Evolutionary conservation across 2,329 filamentous ascomycete genomes (phyloP).

Genomic region (Beauveria sp.): DNA sequence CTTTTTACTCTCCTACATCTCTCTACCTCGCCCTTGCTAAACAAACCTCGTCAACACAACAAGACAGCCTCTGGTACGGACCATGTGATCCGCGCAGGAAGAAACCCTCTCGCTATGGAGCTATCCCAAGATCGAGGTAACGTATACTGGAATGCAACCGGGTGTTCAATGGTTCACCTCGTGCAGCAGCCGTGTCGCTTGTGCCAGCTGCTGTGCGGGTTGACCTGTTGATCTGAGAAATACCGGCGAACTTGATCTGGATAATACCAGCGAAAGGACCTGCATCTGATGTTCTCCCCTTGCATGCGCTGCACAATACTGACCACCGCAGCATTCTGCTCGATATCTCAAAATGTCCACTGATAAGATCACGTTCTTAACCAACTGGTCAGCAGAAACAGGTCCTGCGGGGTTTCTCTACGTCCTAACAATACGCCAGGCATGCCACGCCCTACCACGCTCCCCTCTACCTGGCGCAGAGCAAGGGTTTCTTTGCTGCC

Average conservation of each 20-base stretch:
- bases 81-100: constrained; percentile 2
- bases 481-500: constrained; percentile 66
- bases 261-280: constrained; percentile 85
- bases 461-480: constrained; percentile 68
- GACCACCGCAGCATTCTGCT: constrained; percentile 37
- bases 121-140: constrained; percentile 34
- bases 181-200: background rate
- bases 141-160: constrained; percentile 29
- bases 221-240: constrained; percentile 56
- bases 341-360: constrained; percentile 59
- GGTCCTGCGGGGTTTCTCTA: background rate
- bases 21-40: background rate
- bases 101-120: constrained; percentile 21
- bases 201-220: background rate
- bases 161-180: constrained; percentile 13
- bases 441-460: constrained; percentile 77
- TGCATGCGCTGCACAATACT: constrained; percentile 30
- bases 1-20: background rate
- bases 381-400: constrained; percentile 61
- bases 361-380: constrained; percentile 79
- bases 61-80: constrained; percentile 8
- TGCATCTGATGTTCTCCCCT: constrained; percentile 55
- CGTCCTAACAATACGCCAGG: constrained; percentile 37
- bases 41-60: background rate
- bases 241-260: constrained; percentile 81